A percentile compares a stretch with the other conserved stretches of the same genome.
Evolutionary conservation across 2,329 filamentous ascomycete species (phyloP).

Genomic region (Ascosphaera apis): DNA sequence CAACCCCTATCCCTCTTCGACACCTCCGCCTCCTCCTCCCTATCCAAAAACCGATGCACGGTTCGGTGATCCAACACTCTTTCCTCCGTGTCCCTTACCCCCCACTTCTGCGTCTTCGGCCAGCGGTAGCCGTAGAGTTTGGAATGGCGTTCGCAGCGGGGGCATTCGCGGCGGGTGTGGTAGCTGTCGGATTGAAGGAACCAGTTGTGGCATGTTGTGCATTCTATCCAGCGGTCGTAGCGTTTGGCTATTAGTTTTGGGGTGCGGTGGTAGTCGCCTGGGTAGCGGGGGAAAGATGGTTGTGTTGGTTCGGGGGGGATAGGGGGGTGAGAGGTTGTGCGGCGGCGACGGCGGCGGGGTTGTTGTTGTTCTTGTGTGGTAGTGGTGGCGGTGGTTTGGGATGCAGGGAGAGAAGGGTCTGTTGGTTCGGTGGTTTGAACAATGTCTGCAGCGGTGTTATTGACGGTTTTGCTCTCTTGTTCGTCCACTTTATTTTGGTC

Average conservation of each 20-base stretch:
- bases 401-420: no score
- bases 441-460: no score
- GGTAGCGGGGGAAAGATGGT: conserved; percentile 25
- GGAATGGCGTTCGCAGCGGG: conserved; percentile 80
- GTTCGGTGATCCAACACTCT: conserved; percentile 62
- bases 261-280: conserved; percentile 67
- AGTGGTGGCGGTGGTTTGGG: no score
- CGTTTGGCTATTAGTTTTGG: conserved; percentile 51
- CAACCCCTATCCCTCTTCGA: conserved; percentile 15
- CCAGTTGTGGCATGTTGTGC: conserved; percentile 54
- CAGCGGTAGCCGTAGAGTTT: conserved; percentile 88
- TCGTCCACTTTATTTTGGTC: no score
- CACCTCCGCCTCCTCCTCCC: conserved; percentile 36
- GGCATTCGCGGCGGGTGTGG: conserved; percentile 63
- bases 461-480: no score
- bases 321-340: no score
- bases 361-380: no score
- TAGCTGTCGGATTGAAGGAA: conserved; percentile 85
- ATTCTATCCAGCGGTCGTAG: conserved; percentile 67
- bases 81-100: conserved; percentile 45
- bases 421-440: no score
- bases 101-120: conserved; percentile 79
- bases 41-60: conserved; percentile 60
- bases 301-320: no score
- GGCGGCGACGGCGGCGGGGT: no score